Evolutionary conservation across 768 basidiomycete genomes (phyloP).

Genomic region (Cystobasidium ongulense): DNA sequence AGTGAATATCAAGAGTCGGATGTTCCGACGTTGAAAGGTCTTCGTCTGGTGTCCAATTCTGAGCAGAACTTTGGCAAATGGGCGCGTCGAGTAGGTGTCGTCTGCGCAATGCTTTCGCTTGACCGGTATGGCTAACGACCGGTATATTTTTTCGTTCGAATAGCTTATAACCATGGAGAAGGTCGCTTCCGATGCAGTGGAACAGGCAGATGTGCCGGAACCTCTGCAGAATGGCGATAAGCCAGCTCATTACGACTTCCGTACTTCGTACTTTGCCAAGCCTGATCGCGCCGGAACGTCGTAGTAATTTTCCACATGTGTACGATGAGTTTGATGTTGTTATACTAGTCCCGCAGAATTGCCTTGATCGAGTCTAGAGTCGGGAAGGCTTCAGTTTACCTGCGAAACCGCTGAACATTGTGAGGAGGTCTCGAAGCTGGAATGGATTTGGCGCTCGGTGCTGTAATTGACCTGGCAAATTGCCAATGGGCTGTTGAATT

Average conservation of each 20-base stretch:
- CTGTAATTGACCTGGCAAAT: neutral
- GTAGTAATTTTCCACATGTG: neutral
- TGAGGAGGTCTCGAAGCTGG: conserved; percentile 16
- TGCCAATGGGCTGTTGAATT: neutral
- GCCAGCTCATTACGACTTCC: conserved; percentile 82
- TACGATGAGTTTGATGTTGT: neutral
- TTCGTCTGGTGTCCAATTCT: conserved; percentile 80
- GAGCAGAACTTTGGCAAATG: conserved; percentile 89
- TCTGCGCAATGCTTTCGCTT: neutral
- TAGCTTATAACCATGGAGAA: conserved; percentile 89
- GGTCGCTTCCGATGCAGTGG: conserved; percentile 38
- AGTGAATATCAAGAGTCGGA: conserved; percentile 87
- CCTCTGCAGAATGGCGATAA: conserved; percentile 47
- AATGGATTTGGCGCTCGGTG: neutral
- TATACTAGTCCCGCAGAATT: neutral
- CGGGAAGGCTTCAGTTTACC: neutral
- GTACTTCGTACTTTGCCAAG: conserved; percentile 69
- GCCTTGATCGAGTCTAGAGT: neutral
- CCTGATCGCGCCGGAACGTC: neutral
- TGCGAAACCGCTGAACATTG: conserved; percentile 21
- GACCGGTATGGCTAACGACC: neutral
- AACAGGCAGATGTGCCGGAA: neutral
- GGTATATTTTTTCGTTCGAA: neutral
- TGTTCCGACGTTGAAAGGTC: conserved; percentile 68
- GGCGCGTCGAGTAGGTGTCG: conserved; percentile 66